Evolutionary conservation across 345 rosid species (phyloP).

Genomic region (Eucalyptus tenuipes): DNA sequence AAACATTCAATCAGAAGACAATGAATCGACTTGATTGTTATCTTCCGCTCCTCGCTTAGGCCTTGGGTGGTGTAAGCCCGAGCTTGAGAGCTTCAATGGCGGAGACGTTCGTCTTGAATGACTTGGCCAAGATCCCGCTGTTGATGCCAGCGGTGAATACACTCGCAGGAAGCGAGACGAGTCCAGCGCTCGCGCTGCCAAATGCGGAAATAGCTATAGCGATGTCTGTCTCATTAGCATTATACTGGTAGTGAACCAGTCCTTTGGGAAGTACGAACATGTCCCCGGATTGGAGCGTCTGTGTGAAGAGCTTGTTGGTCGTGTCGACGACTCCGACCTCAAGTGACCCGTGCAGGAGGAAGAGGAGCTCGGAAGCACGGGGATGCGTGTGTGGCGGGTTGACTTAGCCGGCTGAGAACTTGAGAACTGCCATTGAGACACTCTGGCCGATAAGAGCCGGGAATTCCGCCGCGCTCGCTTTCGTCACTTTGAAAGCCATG

Average conservation of each 20-base stretch:
- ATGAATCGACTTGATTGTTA: neutral
- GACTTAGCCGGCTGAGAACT: neutral
- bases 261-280: constrained; percentile 1
- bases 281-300: neutral
- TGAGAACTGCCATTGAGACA: neutral
- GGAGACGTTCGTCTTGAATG: neutral
- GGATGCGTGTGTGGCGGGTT: neutral
- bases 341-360: neutral
- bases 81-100: neutral
- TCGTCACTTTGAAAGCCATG: neutral
- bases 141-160: constrained; percentile 2
- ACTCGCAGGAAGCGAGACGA: neutral
- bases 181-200: neutral
- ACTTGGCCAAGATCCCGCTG: neutral
- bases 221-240: neutral
- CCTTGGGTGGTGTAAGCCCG: neutral
- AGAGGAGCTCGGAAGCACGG: neutral
- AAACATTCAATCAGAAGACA: neutral
- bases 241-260: neutral
- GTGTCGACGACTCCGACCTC: neutral
- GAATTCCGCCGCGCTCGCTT: neutral
- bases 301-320: neutral
- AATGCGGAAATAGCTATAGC: neutral
- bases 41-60: neutral
- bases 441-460: neutral